Percentiles rank a stretch among this genome's conserved stretches.
phyloP scores from a whole-genome alignment of 1,284 basidiomycete genomes.

The Marasmius sp. region DNA sequence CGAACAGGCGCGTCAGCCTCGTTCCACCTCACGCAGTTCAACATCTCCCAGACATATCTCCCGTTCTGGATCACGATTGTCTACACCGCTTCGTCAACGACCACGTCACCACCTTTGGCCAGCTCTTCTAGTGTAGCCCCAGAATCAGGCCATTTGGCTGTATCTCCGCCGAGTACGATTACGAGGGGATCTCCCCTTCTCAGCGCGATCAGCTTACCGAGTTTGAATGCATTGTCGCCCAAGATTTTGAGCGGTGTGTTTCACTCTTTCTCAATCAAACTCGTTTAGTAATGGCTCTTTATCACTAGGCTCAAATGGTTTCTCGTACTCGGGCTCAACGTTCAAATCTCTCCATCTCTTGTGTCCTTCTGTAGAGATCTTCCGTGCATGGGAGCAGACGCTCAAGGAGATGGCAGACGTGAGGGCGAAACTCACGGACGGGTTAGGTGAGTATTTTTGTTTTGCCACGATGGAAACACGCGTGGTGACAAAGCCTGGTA shows the following conservation, averaged over 20 bases:
- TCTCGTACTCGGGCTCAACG: conserved; percentile 57
- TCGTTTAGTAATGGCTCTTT: neutral
- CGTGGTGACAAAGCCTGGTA: neutral
- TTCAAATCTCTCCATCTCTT: conserved; percentile 95
- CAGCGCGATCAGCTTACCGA: neutral
- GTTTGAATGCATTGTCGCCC: neutral
- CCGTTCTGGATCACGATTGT: conserved; percentile 78
- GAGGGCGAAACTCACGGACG: conserved; percentile 69
- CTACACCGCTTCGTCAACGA: conserved; percentile 35
- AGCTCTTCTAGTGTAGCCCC: neutral
- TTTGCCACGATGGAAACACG: neutral
- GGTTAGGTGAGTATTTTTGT: conserved; percentile 39
- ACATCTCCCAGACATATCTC: conserved; percentile 60
- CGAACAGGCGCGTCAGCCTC: conserved; percentile 77
- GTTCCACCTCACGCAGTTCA: conserved; percentile 78
- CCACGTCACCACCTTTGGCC: neutral
- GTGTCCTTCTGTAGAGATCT: conserved; percentile 69
- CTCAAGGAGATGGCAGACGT: conserved; percentile 59
- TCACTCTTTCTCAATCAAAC: neutral
- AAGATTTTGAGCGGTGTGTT: neutral
- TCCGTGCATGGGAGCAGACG: conserved; percentile 68
- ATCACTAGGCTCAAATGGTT: neutral
- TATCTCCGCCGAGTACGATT: neutral
- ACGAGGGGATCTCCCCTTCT: neutral
- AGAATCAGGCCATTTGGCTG: neutral